Base-by-base conservation (phyloP, 768 basidiomycete species). In the Mycena metata region DNA sequence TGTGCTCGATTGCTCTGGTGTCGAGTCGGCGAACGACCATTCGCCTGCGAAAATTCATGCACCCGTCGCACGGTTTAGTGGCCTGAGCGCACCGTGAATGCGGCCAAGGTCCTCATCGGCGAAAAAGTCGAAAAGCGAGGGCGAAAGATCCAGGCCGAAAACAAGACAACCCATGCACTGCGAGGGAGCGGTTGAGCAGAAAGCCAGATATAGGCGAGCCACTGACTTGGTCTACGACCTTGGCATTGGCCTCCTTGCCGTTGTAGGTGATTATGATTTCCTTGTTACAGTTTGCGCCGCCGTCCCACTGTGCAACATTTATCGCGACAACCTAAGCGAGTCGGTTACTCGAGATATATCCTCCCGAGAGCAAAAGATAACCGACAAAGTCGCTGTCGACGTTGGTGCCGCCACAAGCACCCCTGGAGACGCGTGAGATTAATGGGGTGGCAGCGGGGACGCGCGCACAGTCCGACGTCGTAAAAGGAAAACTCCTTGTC, bases 71-170 rank as follows among this genome's bases (percentile, higher is more conserved):
- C 23, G 19, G 23, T 13, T 42, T 17, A 33, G 24, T 17, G 3
- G 19, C 3, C 7, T 54, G 42, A 46, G 17, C 43, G 33, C 24
- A 63, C 62, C 62, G 26, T 75, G 63, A 23, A 87, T 60, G 16
- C 79, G 75, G 41, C 86, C 86, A 7, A 70, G 60, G 17, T 49
- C 57, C 15, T 76, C 52, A 23, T 76, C 67, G 1, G 77, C 85
- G 61, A 88, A 83, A 71, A 73, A 76, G 4, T 74, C 5, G 72
- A 88, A 88, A n/a, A 89, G 81, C 75, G 69, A 9, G 83, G 4
- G 30, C 30, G 30, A 84, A 21, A 88, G 70, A 73, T 89, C 88
- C 21, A 89, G 80, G 47, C 80, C 83, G 42, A 80, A 81, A 3
- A 42, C 54, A 0, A 73, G 60, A 76, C 87, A 87, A 6, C 75